Base-by-base conservation (phyloP, 257 asterid genomes). In the Fraxinus cuspidata region DNA sequence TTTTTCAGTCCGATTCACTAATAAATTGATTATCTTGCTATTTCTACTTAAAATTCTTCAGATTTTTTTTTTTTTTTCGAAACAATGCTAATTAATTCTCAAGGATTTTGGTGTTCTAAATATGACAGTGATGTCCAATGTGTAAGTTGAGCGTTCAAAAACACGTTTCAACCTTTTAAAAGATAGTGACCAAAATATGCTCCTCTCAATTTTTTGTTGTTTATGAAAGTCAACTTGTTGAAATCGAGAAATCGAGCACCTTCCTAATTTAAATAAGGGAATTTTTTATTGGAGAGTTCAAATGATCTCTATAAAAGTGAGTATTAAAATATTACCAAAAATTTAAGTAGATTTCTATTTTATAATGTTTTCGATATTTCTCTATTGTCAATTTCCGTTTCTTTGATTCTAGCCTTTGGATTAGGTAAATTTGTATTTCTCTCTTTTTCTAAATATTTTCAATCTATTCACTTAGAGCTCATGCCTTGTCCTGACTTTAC, bases 281-380 rank as follows among this genome's bases (percentile, higher is more conserved):
- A 73, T 74, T 44, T 31, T 69, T 78, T 34, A 70, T 58, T 72
- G 66, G 56, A 77, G 28, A 63, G 63, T 35, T 56, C 66, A 76
- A 81, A 67, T 83, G 56, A 80, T 80, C 80, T 66, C 83, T 69
- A 7, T 73, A 77, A 82, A 78, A 76, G 75, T 42, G 73, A 70
- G 77, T 81, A 76, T 80, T 72, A 74, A 81, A 81, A 83, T 75
- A 86, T 83, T 83, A 75, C 78, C 75, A 68, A 74, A 82, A 86
- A 78, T 79, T 83, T 66, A 28, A 66, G 71, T 78, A 69, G 77
- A 81, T 86, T 74, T 21, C 72, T 25, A 25, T 75, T 7, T 15
- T 69, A 63, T 69, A 77, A 75, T 35, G 19, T 47, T 71, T 35
- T 27, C 67, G 8, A 51, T 18, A 15, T 51, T 51, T 38, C 2